Evolutionary conservation across 352 stramenopile species (phyloP).

Genomic region (Phytophthora fragariae): DNA sequence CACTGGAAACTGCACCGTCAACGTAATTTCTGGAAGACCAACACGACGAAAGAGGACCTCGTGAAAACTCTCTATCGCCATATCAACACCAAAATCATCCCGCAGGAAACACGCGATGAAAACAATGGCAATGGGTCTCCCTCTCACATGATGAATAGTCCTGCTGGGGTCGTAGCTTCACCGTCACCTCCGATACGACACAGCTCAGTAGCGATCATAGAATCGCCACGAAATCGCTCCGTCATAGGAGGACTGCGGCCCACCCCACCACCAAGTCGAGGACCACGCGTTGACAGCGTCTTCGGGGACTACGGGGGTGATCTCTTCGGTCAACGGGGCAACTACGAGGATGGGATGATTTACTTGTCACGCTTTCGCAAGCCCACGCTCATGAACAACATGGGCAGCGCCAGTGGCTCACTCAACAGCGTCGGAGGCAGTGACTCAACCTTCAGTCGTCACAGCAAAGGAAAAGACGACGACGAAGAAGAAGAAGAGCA

Average conservation of each 20-base stretch:
- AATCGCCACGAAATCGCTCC: constrained; percentile 67
- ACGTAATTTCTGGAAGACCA: constrained; percentile 92
- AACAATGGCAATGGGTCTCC: constrained; percentile 31
- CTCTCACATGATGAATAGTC: constrained; percentile 29
- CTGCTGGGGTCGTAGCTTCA: constrained; percentile 22
- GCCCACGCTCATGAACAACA: constrained; percentile 43
- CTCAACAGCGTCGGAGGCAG: constrained; percentile 24
- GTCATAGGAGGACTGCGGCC: constrained; percentile 41
- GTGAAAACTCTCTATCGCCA: constrained; percentile 85
- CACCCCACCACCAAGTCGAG: constrained; percentile 32
- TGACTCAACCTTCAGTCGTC: constrained; percentile 44
- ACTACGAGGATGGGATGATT: constrained; percentile 90
- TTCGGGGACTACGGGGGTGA: constrained; percentile 78
- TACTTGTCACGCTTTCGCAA: constrained; percentile 87
- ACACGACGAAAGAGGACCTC: constrained; percentile 90
- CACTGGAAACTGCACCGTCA: constrained; percentile 92
- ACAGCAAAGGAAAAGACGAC: constrained; percentile 48
- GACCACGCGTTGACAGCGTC: constrained; percentile 50
- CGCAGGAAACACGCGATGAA: constrained; percentile 64
- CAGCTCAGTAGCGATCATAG: constrained; percentile 38
- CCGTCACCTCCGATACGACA: constrained; percentile 46
- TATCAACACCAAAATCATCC: constrained; percentile 90
- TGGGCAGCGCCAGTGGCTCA: constrained; percentile 29
- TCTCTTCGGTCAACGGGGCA: constrained; percentile 84
- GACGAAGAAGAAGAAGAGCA: constrained; percentile 64